These are phyloP conservation scores for Eimeria necatrix DNA, from an alignment of 169 alveolate genomes.

Conservation along the genomic window DNA sequence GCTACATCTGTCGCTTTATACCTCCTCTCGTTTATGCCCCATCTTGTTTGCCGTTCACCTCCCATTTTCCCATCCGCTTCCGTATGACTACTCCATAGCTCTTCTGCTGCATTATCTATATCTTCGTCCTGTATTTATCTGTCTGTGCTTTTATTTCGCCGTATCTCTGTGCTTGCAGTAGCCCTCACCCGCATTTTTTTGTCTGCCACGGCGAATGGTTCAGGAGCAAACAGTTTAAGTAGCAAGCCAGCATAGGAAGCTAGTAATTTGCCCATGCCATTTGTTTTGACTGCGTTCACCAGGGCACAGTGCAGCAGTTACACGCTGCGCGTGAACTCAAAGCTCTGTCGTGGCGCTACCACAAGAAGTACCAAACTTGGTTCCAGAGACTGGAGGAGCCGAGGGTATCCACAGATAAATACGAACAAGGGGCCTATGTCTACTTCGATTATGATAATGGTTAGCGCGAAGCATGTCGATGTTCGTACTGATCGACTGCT, in stretches of 20 bases:
- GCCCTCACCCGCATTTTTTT: too few species aligned
- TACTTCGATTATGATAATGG: slow-evolving; percentile 81
- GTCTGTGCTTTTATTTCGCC: too few species aligned
- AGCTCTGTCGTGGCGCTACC: slow-evolving; percentile 81
- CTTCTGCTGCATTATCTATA: too few species aligned
- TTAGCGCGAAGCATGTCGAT: background rate
- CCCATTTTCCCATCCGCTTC: too few species aligned
- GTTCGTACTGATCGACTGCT: background rate
- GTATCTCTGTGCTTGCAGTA: too few species aligned
- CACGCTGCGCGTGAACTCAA: slow-evolving; percentile 84
- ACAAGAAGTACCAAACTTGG: slow-evolving; percentile 81
- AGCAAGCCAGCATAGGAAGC: background rate
- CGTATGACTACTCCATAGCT: too few species aligned
- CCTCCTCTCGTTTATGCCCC: too few species aligned
- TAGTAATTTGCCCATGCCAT: background rate
- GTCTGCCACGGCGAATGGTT: too few species aligned
- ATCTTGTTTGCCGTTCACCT: too few species aligned
- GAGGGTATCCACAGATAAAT: slow-evolving; percentile 74
- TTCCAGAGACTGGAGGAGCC: slow-evolving; percentile 85
- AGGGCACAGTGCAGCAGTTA: slow-evolving; percentile 86
- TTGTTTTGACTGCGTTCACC: background rate
- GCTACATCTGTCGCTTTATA: too few species aligned
- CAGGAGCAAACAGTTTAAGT: background rate
- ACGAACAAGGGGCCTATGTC: slow-evolving; percentile 82
- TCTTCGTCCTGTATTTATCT: too few species aligned